These are phyloP conservation scores for Penicillium psychrofluorescens DNA, from an alignment of 495 filamentous ascomycete genomes.

Conservation along the genomic window DNA sequence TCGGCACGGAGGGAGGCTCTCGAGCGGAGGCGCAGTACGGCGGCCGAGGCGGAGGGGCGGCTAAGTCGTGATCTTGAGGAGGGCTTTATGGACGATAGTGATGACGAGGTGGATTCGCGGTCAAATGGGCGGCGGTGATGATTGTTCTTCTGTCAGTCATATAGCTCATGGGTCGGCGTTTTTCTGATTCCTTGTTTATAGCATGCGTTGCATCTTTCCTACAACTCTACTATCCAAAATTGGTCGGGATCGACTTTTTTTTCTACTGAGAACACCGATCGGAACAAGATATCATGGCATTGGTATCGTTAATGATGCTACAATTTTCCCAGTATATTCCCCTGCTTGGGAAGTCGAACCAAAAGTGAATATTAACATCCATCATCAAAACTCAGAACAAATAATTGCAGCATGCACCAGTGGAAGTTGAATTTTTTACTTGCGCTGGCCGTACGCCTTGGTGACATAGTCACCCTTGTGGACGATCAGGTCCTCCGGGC, in stretches of 20 bases:
- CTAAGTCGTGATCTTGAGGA: conserved; percentile 78
- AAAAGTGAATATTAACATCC: conserved; percentile 1
- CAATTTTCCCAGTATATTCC: neutral
- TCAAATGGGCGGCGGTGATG: conserved; percentile 1
- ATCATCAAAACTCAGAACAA: too few relatives aligned
- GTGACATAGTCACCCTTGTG: conserved; percentile 89
- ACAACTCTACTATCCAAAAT: neutral
- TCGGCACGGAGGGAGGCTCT: conserved; percentile 41
- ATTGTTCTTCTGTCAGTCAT: neutral
- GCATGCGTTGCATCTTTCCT: neutral
- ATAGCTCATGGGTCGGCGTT: neutral
- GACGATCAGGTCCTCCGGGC: conserved; percentile 86
- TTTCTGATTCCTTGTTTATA: too few relatives aligned
- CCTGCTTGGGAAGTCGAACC: too few relatives aligned
- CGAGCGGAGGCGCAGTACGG: conserved; percentile 35
- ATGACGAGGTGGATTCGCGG: conserved; percentile 42
- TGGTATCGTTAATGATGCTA: conserved; percentile 22
- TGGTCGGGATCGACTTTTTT: too few relatives aligned
- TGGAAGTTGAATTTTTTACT: conserved; percentile 39
- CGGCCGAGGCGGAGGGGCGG: conserved; percentile 42
- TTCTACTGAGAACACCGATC: too few relatives aligned
- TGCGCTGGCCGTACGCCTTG: conserved; percentile 85
- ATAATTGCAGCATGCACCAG: neutral
- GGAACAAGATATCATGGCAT: conserved; percentile 15
- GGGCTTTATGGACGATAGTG: conserved; percentile 78